phyloP scores from a whole-genome alignment of 768 basidiomycete species.

The Phlegmacium glaucopus region DNA sequence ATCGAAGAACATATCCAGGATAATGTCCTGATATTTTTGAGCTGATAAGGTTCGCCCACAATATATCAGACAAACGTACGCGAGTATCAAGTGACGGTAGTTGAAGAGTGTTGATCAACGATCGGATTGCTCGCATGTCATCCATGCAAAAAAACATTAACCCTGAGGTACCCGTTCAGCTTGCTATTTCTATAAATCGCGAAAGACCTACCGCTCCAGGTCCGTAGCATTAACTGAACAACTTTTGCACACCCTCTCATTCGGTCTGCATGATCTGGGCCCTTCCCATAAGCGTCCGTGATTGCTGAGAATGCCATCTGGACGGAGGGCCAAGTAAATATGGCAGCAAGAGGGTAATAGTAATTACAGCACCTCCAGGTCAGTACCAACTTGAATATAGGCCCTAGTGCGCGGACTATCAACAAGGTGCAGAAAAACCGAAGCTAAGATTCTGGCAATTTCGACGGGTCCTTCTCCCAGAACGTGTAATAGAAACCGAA shows the following conservation, averaged over 20 bases:
- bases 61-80: constrained; percentile 42
- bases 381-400: constrained; percentile 76
- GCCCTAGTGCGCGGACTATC: constrained; percentile 82
- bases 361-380: constrained; percentile 72
- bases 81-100: constrained; percentile 87
- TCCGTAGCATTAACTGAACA: constrained; percentile 79
- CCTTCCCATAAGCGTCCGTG: constrained; percentile 90
- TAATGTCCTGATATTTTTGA: constrained; percentile 62
- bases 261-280: constrained; percentile 70
- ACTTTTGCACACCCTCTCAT: constrained; percentile 77
- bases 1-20: constrained; percentile 93
- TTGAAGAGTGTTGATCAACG: constrained; percentile 78
- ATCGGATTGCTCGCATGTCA: constrained; percentile 80
- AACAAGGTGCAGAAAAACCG: constrained; percentile 77
- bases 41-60: neutral
- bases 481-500: constrained; percentile 81
- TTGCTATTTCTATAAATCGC: neutral
- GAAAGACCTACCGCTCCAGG: constrained; percentile 80
- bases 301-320: constrained; percentile 86
- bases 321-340: neutral
- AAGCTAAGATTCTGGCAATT: constrained; percentile 72
- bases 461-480: constrained; percentile 90
- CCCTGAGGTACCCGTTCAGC: constrained; percentile 39
- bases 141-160: constrained; percentile 93
- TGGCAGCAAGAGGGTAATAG: neutral